Evolutionary conservation across 345 rosid genomes (phyloP), one percentile per base, ranked within the genome.

Genomic region (Rhodamnia rubescens): DNA sequence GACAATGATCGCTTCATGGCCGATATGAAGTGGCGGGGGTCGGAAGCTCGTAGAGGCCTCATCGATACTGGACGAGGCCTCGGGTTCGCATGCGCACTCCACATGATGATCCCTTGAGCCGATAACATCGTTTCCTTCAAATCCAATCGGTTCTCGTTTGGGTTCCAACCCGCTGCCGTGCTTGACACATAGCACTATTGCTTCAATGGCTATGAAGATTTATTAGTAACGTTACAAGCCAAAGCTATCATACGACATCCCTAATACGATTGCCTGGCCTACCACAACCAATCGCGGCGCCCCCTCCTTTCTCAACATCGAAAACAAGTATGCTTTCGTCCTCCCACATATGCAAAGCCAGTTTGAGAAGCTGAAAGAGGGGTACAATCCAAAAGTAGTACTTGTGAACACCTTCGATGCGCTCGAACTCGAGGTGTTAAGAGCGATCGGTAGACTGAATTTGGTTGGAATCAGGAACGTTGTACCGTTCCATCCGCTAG

Each of bases 161-260:
- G 95, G 87, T 84, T 16, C 98, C 98, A 96, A n/a, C 93, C 98
- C 0, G 94, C 99, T 1, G 88, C 91, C 2, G 94, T 94, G 11
- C 86, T 96, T 0, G 92, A 86, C 84, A 85, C 93, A 56, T 93
- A 94, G 81, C 89, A 94, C 87, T 90, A 92, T 86, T 89, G 89
- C 91, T 91, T 93, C 69, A 83, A 90, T 27, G 91, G 92, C 8
- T 91, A 90, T 4, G 85, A 15, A 3, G 90, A 92, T 32, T 54
- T 44, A 88, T 94, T 49, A 49, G 26, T 5, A 40, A 29, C 16
- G 80, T 59, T 4, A 8, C 21, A 8, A 27, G 64, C 83, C 74
- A n/a, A 14, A 83, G 82, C 78, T 50, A 69, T 40, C 91, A 88
- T n/a, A 81, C 82, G 0, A 52, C 89, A 7, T 42, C 69, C 40